phyloP scores from a whole-genome alignment of 2,329 filamentous ascomycete species.

The Ciborinia camelliae region DNA sequence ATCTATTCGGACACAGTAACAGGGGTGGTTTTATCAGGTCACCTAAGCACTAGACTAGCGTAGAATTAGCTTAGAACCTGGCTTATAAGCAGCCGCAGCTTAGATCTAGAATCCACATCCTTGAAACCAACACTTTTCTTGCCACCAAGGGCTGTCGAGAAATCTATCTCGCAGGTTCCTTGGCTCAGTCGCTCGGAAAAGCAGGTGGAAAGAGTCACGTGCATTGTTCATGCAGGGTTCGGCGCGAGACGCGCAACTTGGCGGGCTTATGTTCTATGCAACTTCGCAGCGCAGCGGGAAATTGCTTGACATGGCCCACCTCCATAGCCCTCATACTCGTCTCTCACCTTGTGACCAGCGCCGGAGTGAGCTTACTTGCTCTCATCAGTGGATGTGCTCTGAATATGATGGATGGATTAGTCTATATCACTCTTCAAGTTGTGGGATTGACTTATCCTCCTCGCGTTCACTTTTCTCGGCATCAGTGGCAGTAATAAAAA shows the following conservation, averaged over 20 bases:
- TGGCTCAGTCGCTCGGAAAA: slow-evolving; percentile 8
- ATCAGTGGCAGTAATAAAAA: too few species aligned
- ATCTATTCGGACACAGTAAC: too few species aligned
- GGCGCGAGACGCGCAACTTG: neutral
- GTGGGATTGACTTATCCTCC: neutral
- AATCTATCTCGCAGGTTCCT: too few species aligned
- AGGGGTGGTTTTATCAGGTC: too few species aligned
- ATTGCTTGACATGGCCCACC: neutral
- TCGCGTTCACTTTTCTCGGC: too few species aligned
- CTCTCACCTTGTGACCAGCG: neutral
- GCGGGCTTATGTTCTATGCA: neutral
- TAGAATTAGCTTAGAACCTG: too few species aligned
- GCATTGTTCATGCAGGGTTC: neutral
- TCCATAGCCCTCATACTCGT: neutral
- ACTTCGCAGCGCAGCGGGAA: neutral
- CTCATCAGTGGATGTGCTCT: neutral
- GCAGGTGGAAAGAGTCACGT: neutral
- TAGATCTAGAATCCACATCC: too few species aligned
- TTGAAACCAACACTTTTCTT: too few species aligned
- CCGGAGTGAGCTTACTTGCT: neutral
- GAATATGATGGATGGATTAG: too few species aligned
- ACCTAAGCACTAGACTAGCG: too few species aligned
- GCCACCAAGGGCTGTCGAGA: neutral
- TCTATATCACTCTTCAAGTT: neutral
- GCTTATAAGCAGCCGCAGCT: too few species aligned